Base-by-base conservation (phyloP, 352 stramenopile species). In the Pythium aristosporum region DNA sequence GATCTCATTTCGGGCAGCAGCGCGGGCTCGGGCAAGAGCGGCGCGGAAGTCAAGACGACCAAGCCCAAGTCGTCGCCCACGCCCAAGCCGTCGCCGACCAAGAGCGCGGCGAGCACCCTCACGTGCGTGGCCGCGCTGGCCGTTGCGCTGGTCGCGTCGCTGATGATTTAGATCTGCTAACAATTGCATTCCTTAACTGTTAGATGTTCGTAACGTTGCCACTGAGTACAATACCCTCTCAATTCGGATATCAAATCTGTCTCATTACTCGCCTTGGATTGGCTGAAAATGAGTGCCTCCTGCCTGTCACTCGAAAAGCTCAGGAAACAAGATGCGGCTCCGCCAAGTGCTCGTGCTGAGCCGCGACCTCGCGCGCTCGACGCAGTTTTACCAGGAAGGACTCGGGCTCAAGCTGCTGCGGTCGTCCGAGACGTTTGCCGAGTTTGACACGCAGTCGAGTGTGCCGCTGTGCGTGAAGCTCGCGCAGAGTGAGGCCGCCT, bases 261-360 rank as follows among this genome's bases (percentile, higher is more conserved):
- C 10, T 42, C 7, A 6, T 42, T 16, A 13, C 37, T 12, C 37
- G 10, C 11, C 32, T 44, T 23, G 25, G 5, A 63, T 68, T 67
- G 51, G 51, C n/a, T 61, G 23, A 67, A 57, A 61, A 44, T 36
- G 2, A 30, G 5, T 30, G 25, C 1, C 25, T 30, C 25, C 25
- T 39, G 34, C 34, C 2, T 39, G 34, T 39, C 34, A 30, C 25
- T 15, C 37, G 34, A 50, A 28, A 25, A 42, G 57, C 57, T 54
- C 59, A 39, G 21, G 18, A 2, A 36, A 4, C 41, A 65, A 30
- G 12, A 85, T 84, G 70, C 74, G 83, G 34, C 71, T 96, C 67
- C 83, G 86, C 65, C 85, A 94, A 73, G 61, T 96, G 61, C 75
- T 96, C 65, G 76, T 96, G 59, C 74, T 96, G 49, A 95, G 80